Conservation (phyloP, 495 filamentous ascomycete genomes). For the Xylaria scruposa region DNA sequence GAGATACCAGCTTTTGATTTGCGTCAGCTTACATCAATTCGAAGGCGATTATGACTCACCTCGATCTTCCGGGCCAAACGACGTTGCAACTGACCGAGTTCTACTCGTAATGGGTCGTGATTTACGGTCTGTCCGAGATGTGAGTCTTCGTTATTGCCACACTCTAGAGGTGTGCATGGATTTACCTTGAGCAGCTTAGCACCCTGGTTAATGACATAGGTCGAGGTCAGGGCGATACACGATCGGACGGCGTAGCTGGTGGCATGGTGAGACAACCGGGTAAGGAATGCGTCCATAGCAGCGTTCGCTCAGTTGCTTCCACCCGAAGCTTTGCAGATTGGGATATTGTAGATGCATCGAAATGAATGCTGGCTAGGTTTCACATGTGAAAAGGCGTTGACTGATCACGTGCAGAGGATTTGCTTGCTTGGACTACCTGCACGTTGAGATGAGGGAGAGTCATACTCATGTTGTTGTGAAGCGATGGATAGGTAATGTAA, state of each 20-base stretch:
- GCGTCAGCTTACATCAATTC: constrained; percentile 12
- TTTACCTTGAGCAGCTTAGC: constrained; percentile 77
- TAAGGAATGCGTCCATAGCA: constrained; percentile 79
- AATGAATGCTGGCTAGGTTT: background rate
- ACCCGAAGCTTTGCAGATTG: constrained; percentile 22
- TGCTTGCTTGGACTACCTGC: background rate
- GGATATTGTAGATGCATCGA: constrained; percentile 29
- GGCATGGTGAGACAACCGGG: constrained; percentile 72
- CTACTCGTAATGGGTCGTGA: constrained; percentile 35
- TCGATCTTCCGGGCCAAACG: constrained; percentile 42
- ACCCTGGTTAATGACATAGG: constrained; percentile 83
- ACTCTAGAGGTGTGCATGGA: background rate
- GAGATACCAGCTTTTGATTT: constrained; percentile 37
- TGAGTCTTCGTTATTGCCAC: constrained; percentile 7
- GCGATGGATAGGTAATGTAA: background rate
- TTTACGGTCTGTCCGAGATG: constrained; percentile 34
- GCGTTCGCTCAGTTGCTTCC: constrained; percentile 23
- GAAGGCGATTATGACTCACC: constrained; percentile 34
- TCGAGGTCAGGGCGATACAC: constrained; percentile 86
- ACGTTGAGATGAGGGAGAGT: background rate
- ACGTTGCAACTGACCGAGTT: constrained; percentile 39
- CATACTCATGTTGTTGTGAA: background rate
- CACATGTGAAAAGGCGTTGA: background rate
- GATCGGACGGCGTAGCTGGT: constrained; percentile 92
- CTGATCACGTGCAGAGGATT: background rate